A percentile compares a stretch with the other conserved stretches of the same genome.
Evolutionary conservation across 768 basidiomycete genomes (phyloP).

Genomic region (Pulveroboletus frians): DNA sequence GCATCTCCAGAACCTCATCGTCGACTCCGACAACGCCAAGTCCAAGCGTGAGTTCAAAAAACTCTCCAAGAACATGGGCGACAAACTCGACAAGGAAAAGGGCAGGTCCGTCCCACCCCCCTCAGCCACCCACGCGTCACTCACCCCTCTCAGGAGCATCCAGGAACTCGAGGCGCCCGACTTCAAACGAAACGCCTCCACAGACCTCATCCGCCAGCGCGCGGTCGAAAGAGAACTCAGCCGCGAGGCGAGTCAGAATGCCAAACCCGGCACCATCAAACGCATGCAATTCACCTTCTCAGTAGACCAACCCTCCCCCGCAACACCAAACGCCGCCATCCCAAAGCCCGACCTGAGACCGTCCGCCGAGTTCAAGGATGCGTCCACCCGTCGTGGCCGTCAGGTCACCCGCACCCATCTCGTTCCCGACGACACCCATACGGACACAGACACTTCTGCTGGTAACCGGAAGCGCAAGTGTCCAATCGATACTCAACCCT

Average conservation of each 20-base stretch:
- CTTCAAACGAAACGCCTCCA: constrained; percentile 73
- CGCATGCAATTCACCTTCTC: constrained; percentile 91
- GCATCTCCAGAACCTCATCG: constrained; percentile 89
- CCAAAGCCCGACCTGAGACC: constrained; percentile 67
- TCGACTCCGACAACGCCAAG: constrained; percentile 85
- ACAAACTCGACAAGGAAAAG: constrained; percentile 91
- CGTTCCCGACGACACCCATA: constrained; percentile 24
- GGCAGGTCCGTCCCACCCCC: constrained; percentile 56
- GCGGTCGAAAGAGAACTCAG: constrained; percentile 78
- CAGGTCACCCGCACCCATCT: constrained; percentile 36
- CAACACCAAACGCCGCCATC: constrained; percentile 39
- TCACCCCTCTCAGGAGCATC: constrained; percentile 55
- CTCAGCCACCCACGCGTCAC: constrained; percentile 15
- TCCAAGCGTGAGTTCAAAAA: constrained; percentile 87
- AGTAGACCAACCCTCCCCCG: constrained; percentile 61
- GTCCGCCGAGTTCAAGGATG: constrained; percentile 58
- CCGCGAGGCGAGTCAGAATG: constrained; percentile 62
- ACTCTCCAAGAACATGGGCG: constrained; percentile 82
- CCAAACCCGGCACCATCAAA: constrained; percentile 68
- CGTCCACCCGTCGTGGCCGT: constrained; percentile 35
- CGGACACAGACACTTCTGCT: constrained; percentile 22
- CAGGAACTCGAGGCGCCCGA: constrained; percentile 81
- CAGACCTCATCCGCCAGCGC: constrained; percentile 74
- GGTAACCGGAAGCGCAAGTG: constrained; percentile 28
- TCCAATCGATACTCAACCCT: constrained; percentile 25